Evolutionary conservation across 805 yeast species (phyloP), one percentile per base, ranked within the genome.

Genomic region (Cyberlindnera suaveolens): DNA sequence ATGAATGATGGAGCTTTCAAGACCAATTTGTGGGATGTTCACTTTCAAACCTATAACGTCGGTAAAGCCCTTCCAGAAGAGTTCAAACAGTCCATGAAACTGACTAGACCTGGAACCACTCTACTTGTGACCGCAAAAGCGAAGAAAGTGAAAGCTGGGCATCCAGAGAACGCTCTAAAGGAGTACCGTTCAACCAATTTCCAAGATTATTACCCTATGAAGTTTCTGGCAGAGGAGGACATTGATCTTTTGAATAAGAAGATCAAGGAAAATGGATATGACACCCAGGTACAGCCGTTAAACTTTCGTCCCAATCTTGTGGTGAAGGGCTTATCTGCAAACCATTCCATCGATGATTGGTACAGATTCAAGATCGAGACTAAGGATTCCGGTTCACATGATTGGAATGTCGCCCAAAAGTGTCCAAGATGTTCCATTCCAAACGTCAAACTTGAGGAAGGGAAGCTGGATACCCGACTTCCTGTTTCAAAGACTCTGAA

Each of bases 191-290:
- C 26, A 7, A 43, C 53, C 1, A 36, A 45, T 18, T 54, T 51
- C 39, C 58, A 54, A 18, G 58, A 54, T 29, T 54, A 54, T 35
- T 54, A 44, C 39, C 58, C 58, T 17, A 26, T 51, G 20, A 52
- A 48, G 42, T 23, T 48, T 14, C 31, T 52, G 35, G 34, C 50
- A 3, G 45, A 49, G 33, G 44, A 38, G 16, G 40, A 45, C 13
- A 31, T 54, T 26, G 52, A 45, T 36, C 45, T 41, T 3, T 20
- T 51, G 32, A 52, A 54, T 33, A 14, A 3, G 1, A 38, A 44
- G 11, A 19, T 54, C 20, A 15, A 10, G 16, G 32, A 44, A 19
- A 14, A 31, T 7, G 45, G 45, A 3, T 31, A 18, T 14, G 34
- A 39, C 15, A 38, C 50, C n/a, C 42, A 40, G 15, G 48, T 49